A percentile compares a stretch with the other conserved stretches of the same genome.
These are phyloP conservation scores for Scleroderma bovista DNA, from an alignment of 768 basidiomycete genomes.

Conservation along the genomic window DNA sequence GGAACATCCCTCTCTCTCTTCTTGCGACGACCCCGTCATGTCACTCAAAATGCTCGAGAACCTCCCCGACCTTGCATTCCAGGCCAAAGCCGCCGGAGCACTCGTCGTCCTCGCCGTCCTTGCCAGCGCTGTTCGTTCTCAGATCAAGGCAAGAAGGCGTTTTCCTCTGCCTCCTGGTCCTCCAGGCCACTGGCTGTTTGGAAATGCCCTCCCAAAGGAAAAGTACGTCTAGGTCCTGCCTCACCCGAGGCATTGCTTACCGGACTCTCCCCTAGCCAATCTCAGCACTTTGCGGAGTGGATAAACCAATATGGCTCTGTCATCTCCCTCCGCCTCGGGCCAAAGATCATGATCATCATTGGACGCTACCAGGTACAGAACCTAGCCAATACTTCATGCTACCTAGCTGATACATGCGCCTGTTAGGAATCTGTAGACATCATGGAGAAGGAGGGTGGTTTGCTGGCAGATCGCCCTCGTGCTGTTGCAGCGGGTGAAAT, in stretches of 20 bases:
- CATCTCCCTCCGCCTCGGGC: conserved; percentile 50
- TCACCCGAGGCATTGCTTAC: too few relatives aligned
- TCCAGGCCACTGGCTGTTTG: conserved; percentile 30
- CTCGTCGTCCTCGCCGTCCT: conserved; percentile 15
- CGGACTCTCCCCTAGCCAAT: conserved; percentile 14
- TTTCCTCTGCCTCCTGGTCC: conserved; percentile 27
- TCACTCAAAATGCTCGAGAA: conserved; percentile 7
- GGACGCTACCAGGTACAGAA: conserved; percentile 33
- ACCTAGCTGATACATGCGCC: background rate
- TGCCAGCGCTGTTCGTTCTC: conserved; percentile 5
- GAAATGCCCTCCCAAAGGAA: conserved; percentile 20
- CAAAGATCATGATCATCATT: conserved; percentile 26
- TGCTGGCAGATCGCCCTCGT: conserved; percentile 49
- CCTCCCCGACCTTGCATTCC: conserved; percentile 5
- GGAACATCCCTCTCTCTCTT: too few relatives aligned
- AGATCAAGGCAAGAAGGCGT: conserved; percentile 6
- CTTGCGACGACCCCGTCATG: too few relatives aligned
- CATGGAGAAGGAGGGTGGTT: conserved; percentile 61
- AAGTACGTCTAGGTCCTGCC: conserved; percentile 15
- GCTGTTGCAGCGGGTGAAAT: conserved; percentile 57
- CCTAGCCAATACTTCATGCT: background rate
- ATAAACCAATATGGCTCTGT: conserved; percentile 57
- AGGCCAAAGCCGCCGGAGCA: conserved; percentile 13
- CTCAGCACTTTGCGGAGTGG: conserved; percentile 51
- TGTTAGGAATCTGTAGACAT: conserved; percentile 53